Conservation (phyloP, 2,329 filamentous ascomycete genomes). For the Simplicillium aogashimaense region DNA sequence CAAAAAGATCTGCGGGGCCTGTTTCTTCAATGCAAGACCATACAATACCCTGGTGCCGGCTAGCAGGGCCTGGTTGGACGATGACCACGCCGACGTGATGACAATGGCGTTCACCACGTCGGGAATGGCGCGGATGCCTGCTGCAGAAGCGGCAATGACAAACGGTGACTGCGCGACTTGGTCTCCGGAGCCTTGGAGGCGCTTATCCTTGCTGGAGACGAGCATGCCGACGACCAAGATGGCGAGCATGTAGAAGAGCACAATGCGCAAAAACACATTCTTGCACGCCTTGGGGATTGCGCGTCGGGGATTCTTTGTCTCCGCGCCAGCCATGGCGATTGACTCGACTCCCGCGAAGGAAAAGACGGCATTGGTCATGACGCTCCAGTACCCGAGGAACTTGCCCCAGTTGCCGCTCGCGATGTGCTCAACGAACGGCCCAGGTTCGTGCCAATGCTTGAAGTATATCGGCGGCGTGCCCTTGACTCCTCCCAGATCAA, state of each 20-base stretch:
- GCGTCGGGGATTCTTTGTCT: slow-evolving; percentile 43
- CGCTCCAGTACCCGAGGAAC: slow-evolving; percentile 58
- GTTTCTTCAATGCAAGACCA: slow-evolving; percentile 47
- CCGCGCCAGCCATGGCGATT: slow-evolving; percentile 51
- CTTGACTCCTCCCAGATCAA: slow-evolving; percentile 52
- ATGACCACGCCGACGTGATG: slow-evolving; percentile 60
- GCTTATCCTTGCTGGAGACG: slow-evolving; percentile 47
- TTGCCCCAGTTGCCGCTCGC: slow-evolving; percentile 45
- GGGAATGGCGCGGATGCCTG: slow-evolving; percentile 57
- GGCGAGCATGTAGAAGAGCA: slow-evolving; percentile 53
- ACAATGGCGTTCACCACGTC: slow-evolving; percentile 70
- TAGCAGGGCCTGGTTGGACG: slow-evolving; percentile 56
- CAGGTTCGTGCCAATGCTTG: slow-evolving; percentile 59
- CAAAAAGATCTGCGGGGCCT: slow-evolving; percentile 47
- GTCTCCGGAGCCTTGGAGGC: slow-evolving; percentile 34
- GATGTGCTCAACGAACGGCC: slow-evolving; percentile 59
- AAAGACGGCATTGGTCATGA: slow-evolving; percentile 54
- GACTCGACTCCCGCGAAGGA: slow-evolving; percentile 58
- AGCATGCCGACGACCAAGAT: slow-evolving; percentile 64
- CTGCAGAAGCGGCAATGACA: slow-evolving; percentile 61
- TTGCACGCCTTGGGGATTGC: slow-evolving; percentile 46
- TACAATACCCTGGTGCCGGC: slow-evolving; percentile 50
- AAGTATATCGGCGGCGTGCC: slow-evolving; percentile 53
- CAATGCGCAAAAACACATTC: slow-evolving; percentile 47
- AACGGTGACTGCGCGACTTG: slow-evolving; percentile 47